Base-by-base conservation (phyloP, 257 asterid species). In the Craterostigma plantagineum region DNA sequence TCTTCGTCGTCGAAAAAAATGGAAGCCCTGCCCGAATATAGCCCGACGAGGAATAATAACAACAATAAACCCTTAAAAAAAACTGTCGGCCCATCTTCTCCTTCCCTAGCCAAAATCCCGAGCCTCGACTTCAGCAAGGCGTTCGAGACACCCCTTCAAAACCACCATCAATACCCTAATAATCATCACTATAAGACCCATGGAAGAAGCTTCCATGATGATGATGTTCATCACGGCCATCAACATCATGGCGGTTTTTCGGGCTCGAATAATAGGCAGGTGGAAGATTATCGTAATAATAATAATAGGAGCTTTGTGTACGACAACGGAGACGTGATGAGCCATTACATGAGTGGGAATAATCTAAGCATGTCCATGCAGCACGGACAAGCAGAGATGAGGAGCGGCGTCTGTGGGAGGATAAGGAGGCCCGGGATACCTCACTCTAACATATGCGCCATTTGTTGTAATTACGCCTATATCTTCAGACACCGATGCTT, bases 391-490 rank as follows among this genome's bases (percentile, higher is more conserved):
- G 30, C 4, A 2, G 70, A 54, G 30, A 6, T 23, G 30, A 23
- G 30, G 44, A 42, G 63, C 52, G 69, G 69, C 0, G 68, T 2
- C 30, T 23, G 30, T 6, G 30, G 64, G 8, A 55, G 81, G 56
- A n/a, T n/a, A n/a, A 46, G 71, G 11, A 61, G 87, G 9, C 81
- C 84, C 0, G 92, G 94, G 57, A 72, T 81, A 36, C 94, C 94
- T 0, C 94, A 81, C 66, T 72, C 92, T 14, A 81, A 81, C 27
- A 72, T 81, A 4, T 82, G 94, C 49, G 64, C 94, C 49, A 33
- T 82, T 13, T 82, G 94, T 46, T 55, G 59, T 14, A 78, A 55
- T 63, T 72, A 72, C 51, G 58, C 72, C 43, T 82, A 82, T 38
- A 14, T 81, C 18, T 77, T 53, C 37, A 81, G 92, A 14, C 75